Base-by-base conservation (phyloP, 371 early-diverging fungal genomes). In the Mortierella sp. region DNA sequence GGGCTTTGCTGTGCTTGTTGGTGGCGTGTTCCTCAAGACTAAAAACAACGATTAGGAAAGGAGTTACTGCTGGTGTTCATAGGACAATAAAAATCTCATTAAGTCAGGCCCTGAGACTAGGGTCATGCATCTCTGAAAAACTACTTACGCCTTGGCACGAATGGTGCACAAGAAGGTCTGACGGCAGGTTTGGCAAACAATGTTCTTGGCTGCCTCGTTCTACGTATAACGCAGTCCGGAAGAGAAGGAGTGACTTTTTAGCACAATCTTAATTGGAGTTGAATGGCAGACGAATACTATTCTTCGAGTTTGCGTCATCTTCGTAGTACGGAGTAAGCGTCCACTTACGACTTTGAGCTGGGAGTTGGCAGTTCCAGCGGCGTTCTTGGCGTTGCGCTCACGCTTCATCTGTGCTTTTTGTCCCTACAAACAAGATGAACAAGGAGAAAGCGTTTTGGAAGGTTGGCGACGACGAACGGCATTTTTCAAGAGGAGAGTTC, bases 121-220 rank as follows among this genome's bases (percentile, higher is more conserved):
- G n/a, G n/a, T n/a, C n/a, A n/a, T n/a, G n/a, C n/a, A n/a, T n/a
- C n/a, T n/a, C n/a, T n/a, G 4, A 56, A 32, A 42, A 17, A 31
- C 15, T 26, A 82, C 85, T 83, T 87, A 87, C 85, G 87, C 88
- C 70, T 89, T 90, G 59, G 87, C 81, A 60, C 93, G 85, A 68
- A 88, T 85, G 17, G 94, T 95, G 82, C 90, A 88, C 57, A 95
- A 82, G 83, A 95, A 95, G 27, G 94, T 93, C 78, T 92, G 90
- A 43, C 87, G 80, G 84, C 96, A 95, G 9, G 86, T 80, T 42
- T 78, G 71, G 80, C 96, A 95, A 43, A 90, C 84, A 63, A 93
- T 88, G 70, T 80, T 93, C 81, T 90, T 93, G 48, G 94, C 95
- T 44, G 88, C 85, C 57, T 88, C 89, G 73, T 95, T 94, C 90